Base-by-base conservation (phyloP, 805 yeast genomes). In the Nakazawaea molendinolei region DNA sequence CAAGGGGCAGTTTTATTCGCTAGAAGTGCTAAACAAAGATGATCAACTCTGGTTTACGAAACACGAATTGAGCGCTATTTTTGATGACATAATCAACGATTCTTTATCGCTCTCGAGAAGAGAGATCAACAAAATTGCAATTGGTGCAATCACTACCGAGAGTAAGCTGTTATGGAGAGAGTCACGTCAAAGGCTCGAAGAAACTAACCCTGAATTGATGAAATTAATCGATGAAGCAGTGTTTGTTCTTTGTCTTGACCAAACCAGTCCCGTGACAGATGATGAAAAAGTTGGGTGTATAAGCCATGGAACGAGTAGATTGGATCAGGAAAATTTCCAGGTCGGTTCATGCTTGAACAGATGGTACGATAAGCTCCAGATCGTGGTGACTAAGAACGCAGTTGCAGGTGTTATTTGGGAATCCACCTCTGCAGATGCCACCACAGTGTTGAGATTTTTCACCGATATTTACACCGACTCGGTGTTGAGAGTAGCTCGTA, bases 371-470 rank as follows among this genome's bases (percentile, higher is more conserved):
- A 74, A 74, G 46, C 55, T 74, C 37, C 77, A 74, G 47, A 51
- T 74, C 33, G 61, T 74, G 13, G 67, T 74, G 8, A 70, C 79
- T 3, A 58, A 62, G 27, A 74, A 74, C 50, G 67, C 79, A 0
- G 74, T 71, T 16, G 78, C 77, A 2, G 80, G 79, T 4, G 63
- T 74, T 33, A 73, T 71, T 15, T 74, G 78, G 71, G 79, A 76
- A 44, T 67, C 74, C 9, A 62, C 75, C 2, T 63, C 72, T 16
- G 71, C 72, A 70, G 80, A 74, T 50, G 67, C 74, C 33, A 74
- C 79, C 4, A 69, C 78, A 2, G 76, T 74, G 27, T 55, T 74
- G 40, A 52, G 80, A 32, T 74, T 71, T 44, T 66, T 74, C 39
- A 62, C 75, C 50, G 80, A 74, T 46, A 67, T 74, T 32, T 74